Percentiles rank a stretch among this genome's conserved stretches.
These are phyloP conservation scores for Solanum aculeatissimum DNA, from an alignment of 305 asterid genomes.

Conservation along the genomic window DNA sequence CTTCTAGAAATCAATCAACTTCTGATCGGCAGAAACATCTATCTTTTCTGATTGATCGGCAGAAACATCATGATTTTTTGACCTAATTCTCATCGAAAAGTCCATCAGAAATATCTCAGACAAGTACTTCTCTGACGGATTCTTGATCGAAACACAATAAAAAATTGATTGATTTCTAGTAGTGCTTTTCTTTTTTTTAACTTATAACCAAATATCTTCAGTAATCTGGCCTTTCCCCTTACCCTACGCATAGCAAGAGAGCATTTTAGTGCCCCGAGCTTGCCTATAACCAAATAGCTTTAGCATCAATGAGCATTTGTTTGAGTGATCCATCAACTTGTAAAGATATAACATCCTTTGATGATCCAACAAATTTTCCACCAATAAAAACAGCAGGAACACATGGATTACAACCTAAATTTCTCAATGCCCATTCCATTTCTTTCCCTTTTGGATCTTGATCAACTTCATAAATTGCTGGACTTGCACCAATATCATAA, in stretches of 20 bases:
- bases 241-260: too few species aligned
- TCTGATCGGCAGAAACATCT: neutral
- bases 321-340: slow-evolving; percentile 28
- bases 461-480: slow-evolving; percentile 24
- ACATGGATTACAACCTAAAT: slow-evolving; percentile 19
- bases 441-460: slow-evolving; percentile 19
- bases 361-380: slow-evolving; percentile 22
- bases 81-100: neutral
- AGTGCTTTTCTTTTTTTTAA: neutral
- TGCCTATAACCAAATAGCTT: slow-evolving; percentile 18
- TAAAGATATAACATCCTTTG: slow-evolving; percentile 21
- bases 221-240: neutral
- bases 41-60: too few species aligned
- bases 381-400: slow-evolving; percentile 33
- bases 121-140: neutral
- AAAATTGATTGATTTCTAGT: neutral
- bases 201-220: slow-evolving; percentile 18
- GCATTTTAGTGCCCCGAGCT: too few species aligned
- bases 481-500: slow-evolving; percentile 29
- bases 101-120: neutral
- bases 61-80: too few species aligned
- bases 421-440: slow-evolving; percentile 25
- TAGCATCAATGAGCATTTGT: slow-evolving; percentile 27
- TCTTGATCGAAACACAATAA: neutral
- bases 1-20: neutral